Evolutionary conservation across 2,329 filamentous ascomycete genomes (phyloP).

Genomic region (Leptographium radiaticola): DNA sequence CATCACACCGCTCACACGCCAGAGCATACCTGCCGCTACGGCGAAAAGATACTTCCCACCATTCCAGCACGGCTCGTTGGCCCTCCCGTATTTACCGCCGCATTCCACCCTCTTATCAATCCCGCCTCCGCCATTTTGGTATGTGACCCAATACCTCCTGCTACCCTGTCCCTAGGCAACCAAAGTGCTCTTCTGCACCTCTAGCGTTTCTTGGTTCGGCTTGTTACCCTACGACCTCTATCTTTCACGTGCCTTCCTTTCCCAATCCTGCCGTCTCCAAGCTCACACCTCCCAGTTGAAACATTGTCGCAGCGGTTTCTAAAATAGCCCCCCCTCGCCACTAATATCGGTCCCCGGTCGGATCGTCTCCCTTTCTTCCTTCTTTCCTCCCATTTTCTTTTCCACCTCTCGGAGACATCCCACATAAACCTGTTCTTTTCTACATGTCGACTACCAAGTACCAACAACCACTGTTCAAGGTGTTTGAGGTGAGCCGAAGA

Average conservation of each 20-base stretch:
- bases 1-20: background rate
- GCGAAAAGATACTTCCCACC: background rate
- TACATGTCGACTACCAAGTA: slow-evolving; percentile 47
- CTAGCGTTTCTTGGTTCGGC: background rate
- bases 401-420: background rate
- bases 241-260: background rate
- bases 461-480: slow-evolving; percentile 41
- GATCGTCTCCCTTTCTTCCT: background rate
- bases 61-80: background rate
- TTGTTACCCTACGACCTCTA: background rate
- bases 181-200: background rate
- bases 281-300: background rate
- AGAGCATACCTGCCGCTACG: background rate
- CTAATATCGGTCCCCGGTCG: background rate
- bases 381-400: background rate
- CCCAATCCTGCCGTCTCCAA: background rate
- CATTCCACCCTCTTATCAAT: background rate
- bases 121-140: background rate
- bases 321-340: background rate
- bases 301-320: background rate
- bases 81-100: background rate
- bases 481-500: slow-evolving; percentile 42
- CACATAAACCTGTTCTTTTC: background rate
- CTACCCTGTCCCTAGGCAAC: background rate
- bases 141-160: background rate